phyloP scores from a whole-genome alignment of 2,329 filamentous ascomycete genomes.

The Botrytis sinoallii region DNA sequence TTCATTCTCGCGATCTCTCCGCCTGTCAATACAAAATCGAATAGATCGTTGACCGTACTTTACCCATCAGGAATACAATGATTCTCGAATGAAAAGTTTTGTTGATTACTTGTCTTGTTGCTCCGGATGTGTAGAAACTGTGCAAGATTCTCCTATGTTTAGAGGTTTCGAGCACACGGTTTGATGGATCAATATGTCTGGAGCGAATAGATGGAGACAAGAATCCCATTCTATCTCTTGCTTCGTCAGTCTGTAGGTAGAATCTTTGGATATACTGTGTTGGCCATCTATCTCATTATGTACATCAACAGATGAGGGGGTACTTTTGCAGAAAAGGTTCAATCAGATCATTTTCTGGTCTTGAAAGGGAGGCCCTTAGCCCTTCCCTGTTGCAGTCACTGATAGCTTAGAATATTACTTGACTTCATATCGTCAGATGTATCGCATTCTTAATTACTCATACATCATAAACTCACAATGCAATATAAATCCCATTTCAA shows the following conservation, averaged over 20 bases:
- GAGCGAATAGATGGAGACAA: slow-evolving; percentile 50
- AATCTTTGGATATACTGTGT: not conserved
- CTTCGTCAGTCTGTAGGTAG: no score
- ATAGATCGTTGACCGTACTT: not conserved
- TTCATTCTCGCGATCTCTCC: not conserved
- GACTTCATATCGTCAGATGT: not conserved
- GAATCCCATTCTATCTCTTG: not conserved
- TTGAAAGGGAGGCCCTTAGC: not conserved
- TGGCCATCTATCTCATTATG: not conserved
- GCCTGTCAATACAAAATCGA: not conserved
- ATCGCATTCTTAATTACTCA: not conserved
- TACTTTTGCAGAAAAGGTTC: not conserved
- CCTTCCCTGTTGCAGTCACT: not conserved
- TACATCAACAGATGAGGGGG: no score
- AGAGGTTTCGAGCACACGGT: slow-evolving; percentile 46
- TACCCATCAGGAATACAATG: not conserved
- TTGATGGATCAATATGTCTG: slow-evolving; percentile 48
- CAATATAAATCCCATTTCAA: not conserved
- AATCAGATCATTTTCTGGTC: not conserved
- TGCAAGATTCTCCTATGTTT: slow-evolving; percentile 47
- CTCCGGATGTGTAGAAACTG: slow-evolving; percentile 47
- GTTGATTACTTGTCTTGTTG: slow-evolving; percentile 39
- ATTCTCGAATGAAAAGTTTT: not conserved
- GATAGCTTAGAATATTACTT: not conserved
- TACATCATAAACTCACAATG: not conserved